Evolutionary conservation across 2,329 filamentous ascomycete species (phyloP), one percentile per base, ranked within the genome.

Genomic region (Pestalotiopsis fici): DNA sequence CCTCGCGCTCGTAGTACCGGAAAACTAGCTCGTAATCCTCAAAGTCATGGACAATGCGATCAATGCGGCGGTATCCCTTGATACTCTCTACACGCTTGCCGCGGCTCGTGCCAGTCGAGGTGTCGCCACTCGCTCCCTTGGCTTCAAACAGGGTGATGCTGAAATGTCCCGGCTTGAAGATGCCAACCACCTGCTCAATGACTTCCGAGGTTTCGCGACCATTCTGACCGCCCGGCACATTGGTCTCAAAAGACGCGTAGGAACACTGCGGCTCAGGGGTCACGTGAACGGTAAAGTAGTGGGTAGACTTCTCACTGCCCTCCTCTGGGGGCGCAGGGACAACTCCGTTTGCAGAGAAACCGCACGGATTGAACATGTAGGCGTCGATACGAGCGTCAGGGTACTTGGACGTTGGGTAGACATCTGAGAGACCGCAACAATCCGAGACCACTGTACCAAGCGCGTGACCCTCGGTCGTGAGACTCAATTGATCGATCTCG

Each of bases 201-300:
- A 98, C 91, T 71, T 97, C 95, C 28, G 90, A 90, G 0, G 95
- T 98, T 78, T 95, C 92, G 70, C 95, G 92, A 18, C 95, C 95
- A 66, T 89, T 93, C 82, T 97, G 94, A 4, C 90, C 91, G 28
- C 94, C 92, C 1, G 96, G 96, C 3, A 99, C 95, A 74, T 98
- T 99, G 72, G 96, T 98, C 85, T 99, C 96, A 77, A 99, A 99
- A 2, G 94, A 98, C 43, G 96, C 96, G 79, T 97, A 99, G 4
- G 95, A 98, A 85, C 95, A 99, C 75, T 97, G 90, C 15, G 95
- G 94, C 85, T 99, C 96, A 0, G 96, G 96, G 0, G 96, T 99
- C 72, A 99, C 96, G 77, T 99, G 96, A 27, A 99, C 96, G 1
- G 95, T 99, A 82, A 98, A 99, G 83, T 99, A 99, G 82, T 98